Base-by-base conservation (phyloP, 2,329 filamentous ascomycete genomes). In the Lizonia empirigonia region DNA sequence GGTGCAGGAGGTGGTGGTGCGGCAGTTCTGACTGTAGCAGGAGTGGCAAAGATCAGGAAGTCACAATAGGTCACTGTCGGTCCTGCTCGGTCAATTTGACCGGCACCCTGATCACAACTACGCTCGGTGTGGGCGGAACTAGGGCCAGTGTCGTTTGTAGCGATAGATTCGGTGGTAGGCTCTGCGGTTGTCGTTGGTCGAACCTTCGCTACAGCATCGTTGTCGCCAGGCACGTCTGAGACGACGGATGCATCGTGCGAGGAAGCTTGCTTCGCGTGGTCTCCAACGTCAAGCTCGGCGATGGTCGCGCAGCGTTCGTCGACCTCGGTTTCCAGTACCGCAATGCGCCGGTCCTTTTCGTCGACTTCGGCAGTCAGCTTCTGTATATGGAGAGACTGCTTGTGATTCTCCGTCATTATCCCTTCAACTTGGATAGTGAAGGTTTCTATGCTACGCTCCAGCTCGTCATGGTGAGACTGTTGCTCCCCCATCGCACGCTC, bases 1-100 rank as follows among this genome's bases (percentile, higher is more conserved):
- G 56, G 62, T 1, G 65, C 58, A 15, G 57, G 61, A 6, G 63
- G 61, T 0, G 58, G 56, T 1, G 62, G 60, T 4, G 60, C 34
- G 0, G 44, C 44, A 1, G 51, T 50, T 52, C 66, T 69, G 26
- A 68, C 35, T 0, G 48, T 67, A 1, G 60, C 50, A 7, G 50
- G 36, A 1, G 63, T 60, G 2, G 53, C 44, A 33, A 65, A 62
- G 16, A 50, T 37, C 0, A 57, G 59, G 7, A 50, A 58, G 0
- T 40, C 29, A 2, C 51, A 45, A 0, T 40, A 4, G 3, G 40
- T 32, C 2, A 50, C 44, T 0, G 48, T 23, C 2, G 55, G 51
- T 1, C 54, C 55, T 9, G 23, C 12, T n/a, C n/a, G n/a, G n/a
- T n/a, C n/a, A n/a, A n/a, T n/a, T n/a, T n/a, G n/a, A n/a, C n/a